phyloP scores from a whole-genome alignment of 2,329 filamentous ascomycete species.

The Alternaria gaisen region DNA sequence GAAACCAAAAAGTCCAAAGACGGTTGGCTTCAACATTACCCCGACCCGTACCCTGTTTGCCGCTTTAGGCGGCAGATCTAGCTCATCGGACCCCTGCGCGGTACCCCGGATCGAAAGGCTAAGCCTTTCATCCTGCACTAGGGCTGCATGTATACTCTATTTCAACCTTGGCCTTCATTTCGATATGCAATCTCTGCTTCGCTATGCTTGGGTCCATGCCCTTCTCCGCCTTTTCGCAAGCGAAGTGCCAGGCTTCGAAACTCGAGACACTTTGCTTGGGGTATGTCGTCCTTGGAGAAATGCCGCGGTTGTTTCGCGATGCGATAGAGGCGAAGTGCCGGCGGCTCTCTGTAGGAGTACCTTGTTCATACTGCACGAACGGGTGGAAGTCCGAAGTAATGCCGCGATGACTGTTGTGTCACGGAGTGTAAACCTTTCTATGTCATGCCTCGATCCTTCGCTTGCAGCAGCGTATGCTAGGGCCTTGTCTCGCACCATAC shows the following conservation, averaged over 20 bases:
- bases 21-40: slow-evolving; percentile 11
- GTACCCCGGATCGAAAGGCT: slow-evolving; percentile 24
- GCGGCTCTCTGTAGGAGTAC: slow-evolving; percentile 25
- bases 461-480: neutral
- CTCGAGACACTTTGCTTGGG: slow-evolving; percentile 28
- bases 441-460: neutral
- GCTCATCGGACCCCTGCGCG: slow-evolving; percentile 20
- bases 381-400: slow-evolving; percentile 1
- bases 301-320: slow-evolving; percentile 14
- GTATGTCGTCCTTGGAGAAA: slow-evolving; percentile 25
- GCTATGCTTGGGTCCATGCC: slow-evolving; percentile 18
- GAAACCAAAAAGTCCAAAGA: slow-evolving; percentile 16
- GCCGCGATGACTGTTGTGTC: neutral
- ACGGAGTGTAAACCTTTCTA: neutral
- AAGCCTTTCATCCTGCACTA: slow-evolving; percentile 33
- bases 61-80: slow-evolving; percentile 32
- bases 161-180: slow-evolving; percentile 40
- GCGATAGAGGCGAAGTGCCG: slow-evolving; percentile 27
- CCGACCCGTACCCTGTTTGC: slow-evolving; percentile 17
- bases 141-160: slow-evolving; percentile 42
- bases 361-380: neutral
- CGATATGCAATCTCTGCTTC: slow-evolving; percentile 27
- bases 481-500: neutral
- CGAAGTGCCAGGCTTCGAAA: slow-evolving; percentile 18
- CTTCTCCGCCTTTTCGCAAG: slow-evolving; percentile 15